Evolutionary conservation across 192 early-diverging fungal species (phyloP).

Genomic region (Entomortierella parvispora): DNA sequence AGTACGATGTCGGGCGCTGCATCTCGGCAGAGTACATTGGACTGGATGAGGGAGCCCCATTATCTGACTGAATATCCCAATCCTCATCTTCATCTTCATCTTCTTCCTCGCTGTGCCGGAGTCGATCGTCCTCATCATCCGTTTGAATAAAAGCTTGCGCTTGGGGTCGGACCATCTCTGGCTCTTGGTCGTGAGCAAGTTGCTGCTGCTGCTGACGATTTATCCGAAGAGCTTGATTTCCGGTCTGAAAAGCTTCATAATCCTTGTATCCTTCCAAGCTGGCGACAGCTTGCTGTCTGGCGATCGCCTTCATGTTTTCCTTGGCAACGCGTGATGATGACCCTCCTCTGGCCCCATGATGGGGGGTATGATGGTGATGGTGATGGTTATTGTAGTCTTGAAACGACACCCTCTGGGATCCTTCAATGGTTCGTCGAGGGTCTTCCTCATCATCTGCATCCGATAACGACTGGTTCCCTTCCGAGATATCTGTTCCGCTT

Average conservation of each 20-base stretch:
- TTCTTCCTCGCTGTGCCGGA: constrained; percentile 9
- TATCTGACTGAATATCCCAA: constrained; percentile 42
- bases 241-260: neutral
- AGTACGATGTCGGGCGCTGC: constrained; percentile 16
- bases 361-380: no score
- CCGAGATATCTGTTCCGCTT: constrained; percentile 36
- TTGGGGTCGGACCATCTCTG: neutral
- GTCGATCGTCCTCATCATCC: neutral
- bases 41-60: constrained; percentile 27
- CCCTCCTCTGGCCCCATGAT: neutral
- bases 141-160: neutral
- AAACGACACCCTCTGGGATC: constrained; percentile 22
- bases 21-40: constrained; percentile 42
- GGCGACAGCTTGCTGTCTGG: constrained; percentile 36
- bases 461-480: constrained; percentile 34
- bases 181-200: neutral
- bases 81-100: constrained; percentile 54
- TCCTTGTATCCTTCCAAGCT: neutral
- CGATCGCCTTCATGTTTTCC: constrained; percentile 34
- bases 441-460: constrained; percentile 30
- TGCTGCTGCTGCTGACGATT: constrained; percentile 9
- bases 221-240: neutral
- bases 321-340: constrained; percentile 4
- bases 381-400: neutral
- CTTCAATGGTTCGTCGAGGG: neutral